Conservation (phyloP, 805 yeast genomes). For the Monosporozyma aerobia region DNA sequence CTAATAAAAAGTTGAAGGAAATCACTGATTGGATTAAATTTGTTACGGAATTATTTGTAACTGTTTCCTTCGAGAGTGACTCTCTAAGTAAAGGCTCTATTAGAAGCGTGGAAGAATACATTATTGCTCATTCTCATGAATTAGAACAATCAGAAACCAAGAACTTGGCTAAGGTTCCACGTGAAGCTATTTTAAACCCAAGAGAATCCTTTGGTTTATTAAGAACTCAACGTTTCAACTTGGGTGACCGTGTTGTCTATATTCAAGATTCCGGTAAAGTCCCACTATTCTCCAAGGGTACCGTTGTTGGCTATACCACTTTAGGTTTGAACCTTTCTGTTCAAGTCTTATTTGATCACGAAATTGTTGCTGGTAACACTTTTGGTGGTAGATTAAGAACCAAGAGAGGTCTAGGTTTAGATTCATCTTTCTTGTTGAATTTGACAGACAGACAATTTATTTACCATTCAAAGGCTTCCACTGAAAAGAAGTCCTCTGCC, state of each 20-base stretch:
- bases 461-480: constrained; percentile 62
- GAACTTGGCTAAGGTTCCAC: constrained; percentile 73
- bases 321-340: constrained; percentile 46
- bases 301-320: constrained; percentile 70
- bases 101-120: constrained; percentile 53
- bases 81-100: constrained; percentile 61
- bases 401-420: constrained; percentile 77
- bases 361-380: constrained; percentile 72
- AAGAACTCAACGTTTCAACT: constrained; percentile 62
- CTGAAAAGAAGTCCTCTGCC: constrained; percentile 10
- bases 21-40: constrained; percentile 37
- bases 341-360: constrained; percentile 75
- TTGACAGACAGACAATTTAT: constrained; percentile 65
- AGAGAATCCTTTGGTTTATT: constrained; percentile 60
- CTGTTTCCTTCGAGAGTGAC: constrained; percentile 71
- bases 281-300: constrained; percentile 80
- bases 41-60: constrained; percentile 45
- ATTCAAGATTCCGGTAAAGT: constrained; percentile 84
- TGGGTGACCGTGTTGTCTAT: constrained; percentile 87
- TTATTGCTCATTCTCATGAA: constrained; percentile 37
- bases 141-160: constrained; percentile 41
- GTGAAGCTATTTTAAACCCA: constrained; percentile 73
- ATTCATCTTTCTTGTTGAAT: constrained; percentile 73
- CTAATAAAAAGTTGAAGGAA: constrained; percentile 22
- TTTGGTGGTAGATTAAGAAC: constrained; percentile 70